Conservation (phyloP, 2,329 filamentous ascomycete species). For the Cylindrodendrum hubeiense region DNA sequence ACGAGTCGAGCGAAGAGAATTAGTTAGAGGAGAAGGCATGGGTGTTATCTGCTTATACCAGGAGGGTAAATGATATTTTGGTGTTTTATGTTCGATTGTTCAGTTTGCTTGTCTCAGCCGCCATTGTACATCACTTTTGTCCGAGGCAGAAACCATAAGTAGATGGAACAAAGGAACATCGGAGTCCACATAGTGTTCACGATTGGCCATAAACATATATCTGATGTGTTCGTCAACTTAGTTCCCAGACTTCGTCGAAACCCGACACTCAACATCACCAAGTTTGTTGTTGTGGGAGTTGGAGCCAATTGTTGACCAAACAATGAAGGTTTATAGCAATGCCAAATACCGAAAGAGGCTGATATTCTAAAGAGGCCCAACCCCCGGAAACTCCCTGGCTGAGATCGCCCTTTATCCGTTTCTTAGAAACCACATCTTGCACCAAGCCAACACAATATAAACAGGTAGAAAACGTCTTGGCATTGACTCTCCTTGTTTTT, state of each 20-base stretch:
- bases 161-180: not conserved
- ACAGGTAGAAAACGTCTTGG: not conserved
- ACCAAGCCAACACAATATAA: not conserved
- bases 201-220: not conserved
- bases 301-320: not conserved
- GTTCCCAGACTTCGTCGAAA: no score
- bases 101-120: not conserved
- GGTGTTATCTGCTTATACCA: not conserved
- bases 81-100: not conserved
- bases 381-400: not conserved
- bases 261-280: no score
- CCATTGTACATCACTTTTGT: not conserved
- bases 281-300: not conserved
- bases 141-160: not conserved
- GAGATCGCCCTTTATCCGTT: not conserved
- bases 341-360: not conserved
- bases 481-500: slow-evolving; percentile 13
- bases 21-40: not conserved
- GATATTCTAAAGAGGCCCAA: not conserved
- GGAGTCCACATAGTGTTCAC: not conserved
- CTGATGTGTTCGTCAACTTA: not conserved
- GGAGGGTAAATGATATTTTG: not conserved
- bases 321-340: not conserved
- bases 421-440: not conserved
- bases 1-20: not conserved